Conservation (phyloP, 2,329 filamentous ascomycete genomes). For the Colletotrichum orbiculare region DNA sequence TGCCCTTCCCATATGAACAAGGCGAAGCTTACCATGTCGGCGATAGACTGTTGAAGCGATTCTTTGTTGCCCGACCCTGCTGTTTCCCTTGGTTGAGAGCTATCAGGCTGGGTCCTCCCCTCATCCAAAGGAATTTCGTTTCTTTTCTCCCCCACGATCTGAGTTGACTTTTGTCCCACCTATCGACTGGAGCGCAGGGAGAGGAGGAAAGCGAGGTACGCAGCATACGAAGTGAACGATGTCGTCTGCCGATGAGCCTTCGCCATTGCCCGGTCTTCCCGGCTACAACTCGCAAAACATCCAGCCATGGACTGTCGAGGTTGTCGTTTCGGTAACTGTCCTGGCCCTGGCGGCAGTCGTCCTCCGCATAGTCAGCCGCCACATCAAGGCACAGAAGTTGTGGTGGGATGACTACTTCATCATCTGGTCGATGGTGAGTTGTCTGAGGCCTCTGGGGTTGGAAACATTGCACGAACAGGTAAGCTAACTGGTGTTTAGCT, state of each 20-base stretch:
- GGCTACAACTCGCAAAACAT: conserved; percentile 50
- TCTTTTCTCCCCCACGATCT: conserved; percentile 11
- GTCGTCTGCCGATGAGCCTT: conserved; percentile 25
- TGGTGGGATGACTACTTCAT: conserved; percentile 65
- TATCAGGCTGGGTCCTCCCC: conserved; percentile 22
- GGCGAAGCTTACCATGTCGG: background rate
- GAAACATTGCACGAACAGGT: background rate
- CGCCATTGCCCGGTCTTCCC: conserved; percentile 40
- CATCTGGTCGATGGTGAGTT: conserved; percentile 57
- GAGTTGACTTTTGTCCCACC: background rate
- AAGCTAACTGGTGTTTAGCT: conserved; percentile 39
- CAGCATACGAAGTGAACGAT: background rate
- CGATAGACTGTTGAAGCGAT: background rate
- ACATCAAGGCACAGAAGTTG: conserved; percentile 53
- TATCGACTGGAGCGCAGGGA: background rate
- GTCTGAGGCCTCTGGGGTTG: background rate
- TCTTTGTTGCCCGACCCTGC: background rate
- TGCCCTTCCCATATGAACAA: conserved; percentile 8
- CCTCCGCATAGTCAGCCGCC: conserved; percentile 55
- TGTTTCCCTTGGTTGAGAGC: conserved; percentile 2
- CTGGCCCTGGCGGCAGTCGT: conserved; percentile 51
- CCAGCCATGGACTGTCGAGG: conserved; percentile 55
- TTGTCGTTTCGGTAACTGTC: conserved; percentile 53
- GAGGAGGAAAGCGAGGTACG: background rate
- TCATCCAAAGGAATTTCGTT: background rate